phyloP scores from a whole-genome alignment of 2,329 filamentous ascomycete genomes.

The Pyricularia sp. region DNA sequence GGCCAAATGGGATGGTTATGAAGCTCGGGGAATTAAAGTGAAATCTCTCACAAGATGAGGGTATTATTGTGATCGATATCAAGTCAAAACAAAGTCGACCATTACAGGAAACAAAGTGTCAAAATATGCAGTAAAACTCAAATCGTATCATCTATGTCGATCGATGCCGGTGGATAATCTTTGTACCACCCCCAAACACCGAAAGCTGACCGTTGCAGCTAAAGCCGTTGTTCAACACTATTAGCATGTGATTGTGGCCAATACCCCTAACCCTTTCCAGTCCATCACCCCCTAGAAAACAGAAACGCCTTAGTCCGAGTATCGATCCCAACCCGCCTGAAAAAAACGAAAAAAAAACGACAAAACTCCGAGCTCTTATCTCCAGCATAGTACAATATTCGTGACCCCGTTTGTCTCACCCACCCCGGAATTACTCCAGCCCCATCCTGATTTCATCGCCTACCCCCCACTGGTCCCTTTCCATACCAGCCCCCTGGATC shows the following conservation, averaged over 20 bases:
- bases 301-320: not conserved
- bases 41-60: not conserved
- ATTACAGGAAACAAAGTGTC: not conserved
- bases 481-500: constrained; percentile 42
- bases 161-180: not conserved
- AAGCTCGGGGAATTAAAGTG: too few species aligned
- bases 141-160: not conserved
- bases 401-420: not conserved
- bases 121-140: not conserved
- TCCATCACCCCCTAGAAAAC: not conserved
- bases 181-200: not conserved
- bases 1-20: too few species aligned
- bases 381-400: not conserved
- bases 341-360: not conserved
- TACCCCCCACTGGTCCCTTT: constrained; percentile 57
- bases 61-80: not conserved
- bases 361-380: not conserved
- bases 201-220: not conserved
- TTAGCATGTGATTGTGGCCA: not conserved
- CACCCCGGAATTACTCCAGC: constrained; percentile 46
- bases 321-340: not conserved
- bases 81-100: not conserved
- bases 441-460: constrained; percentile 81
- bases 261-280: not conserved
- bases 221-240: not conserved